Evolutionary conservation across 1,284 basidiomycete genomes (phyloP).

Genomic region (Cutaneotrichosporon curvatum): DNA sequence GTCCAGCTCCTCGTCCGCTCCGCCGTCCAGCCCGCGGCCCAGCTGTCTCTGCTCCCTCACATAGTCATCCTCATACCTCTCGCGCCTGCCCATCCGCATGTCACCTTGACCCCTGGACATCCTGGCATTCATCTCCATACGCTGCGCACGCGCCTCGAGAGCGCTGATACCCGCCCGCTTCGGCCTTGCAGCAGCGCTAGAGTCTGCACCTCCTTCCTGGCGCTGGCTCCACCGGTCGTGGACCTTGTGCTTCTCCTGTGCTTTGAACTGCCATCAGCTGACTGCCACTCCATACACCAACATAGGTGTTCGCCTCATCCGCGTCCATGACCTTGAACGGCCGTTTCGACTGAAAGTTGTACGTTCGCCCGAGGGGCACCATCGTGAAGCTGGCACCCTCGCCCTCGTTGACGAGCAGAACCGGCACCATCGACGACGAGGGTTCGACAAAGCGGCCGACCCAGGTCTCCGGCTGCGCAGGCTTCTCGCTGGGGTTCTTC

Average conservation of each 20-base stretch:
- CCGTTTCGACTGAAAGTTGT: conserved; percentile 37
- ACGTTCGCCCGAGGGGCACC: conserved; percentile 37
- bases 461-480: conserved; percentile 34
- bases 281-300: not conserved
- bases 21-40: conserved; percentile 37
- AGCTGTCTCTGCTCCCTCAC: conserved; percentile 29
- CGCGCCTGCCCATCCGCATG: not conserved
- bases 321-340: conserved; percentile 40
- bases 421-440: conserved; percentile 24
- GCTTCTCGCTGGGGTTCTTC: conserved; percentile 11
- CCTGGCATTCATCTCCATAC: conserved; percentile 26
- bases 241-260: conserved; percentile 35
- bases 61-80: conserved; percentile 26
- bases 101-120: conserved; percentile 15
- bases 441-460: conserved; percentile 37
- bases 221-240: conserved; percentile 40
- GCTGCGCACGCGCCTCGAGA: conserved; percentile 21
- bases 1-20: conserved; percentile 40
- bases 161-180: conserved; percentile 6
- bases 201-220: conserved; percentile 9
- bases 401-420: conserved; percentile 37
- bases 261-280: conserved; percentile 30
- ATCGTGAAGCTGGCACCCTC: conserved; percentile 31
- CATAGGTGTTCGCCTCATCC: conserved; percentile 38
- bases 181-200: conserved; percentile 7